These are phyloP conservation scores for Rhodotorula sp. DNA, from an alignment of 1,284 basidiomycete species.

Conservation along the genomic window DNA sequence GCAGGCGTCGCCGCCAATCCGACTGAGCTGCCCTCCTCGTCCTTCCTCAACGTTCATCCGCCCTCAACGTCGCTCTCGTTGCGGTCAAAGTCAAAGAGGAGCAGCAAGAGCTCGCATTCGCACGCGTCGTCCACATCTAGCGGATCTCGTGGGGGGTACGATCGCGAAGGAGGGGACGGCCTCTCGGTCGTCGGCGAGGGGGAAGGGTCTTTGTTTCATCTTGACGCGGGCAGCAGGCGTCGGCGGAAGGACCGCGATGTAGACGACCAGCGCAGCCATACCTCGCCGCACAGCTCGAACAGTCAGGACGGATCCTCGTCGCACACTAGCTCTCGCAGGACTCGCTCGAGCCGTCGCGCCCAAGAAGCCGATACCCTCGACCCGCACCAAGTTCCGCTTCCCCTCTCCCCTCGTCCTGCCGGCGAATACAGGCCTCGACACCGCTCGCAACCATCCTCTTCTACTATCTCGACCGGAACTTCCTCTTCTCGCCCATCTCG, in stretches of 20 bases:
- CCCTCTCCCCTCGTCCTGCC: neutral
- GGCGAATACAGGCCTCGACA: neutral
- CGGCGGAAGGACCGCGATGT: neutral
- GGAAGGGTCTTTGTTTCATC: neutral
- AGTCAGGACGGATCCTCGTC: neutral
- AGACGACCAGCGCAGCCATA: neutral
- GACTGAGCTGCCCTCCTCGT: neutral
- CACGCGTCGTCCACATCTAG: conserved; percentile 5
- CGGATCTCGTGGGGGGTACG: neutral
- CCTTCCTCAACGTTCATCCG: neutral
- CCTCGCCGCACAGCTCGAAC: neutral
- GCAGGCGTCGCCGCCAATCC: conserved; percentile 7
- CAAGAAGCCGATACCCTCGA: neutral
- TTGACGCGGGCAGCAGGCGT: neutral
- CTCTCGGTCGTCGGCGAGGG: neutral
- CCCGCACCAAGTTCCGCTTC: conserved; percentile 5
- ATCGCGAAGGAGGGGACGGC: neutral
- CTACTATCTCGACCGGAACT: conserved; percentile 9
- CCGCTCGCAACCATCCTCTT: conserved; percentile 17
- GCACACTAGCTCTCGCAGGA: neutral
- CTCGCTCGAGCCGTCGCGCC: neutral
- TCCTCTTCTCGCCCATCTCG: conserved; percentile 5
- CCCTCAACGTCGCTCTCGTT: neutral
- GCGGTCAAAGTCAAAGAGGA: neutral
- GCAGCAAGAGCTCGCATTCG: conserved; percentile 8